A percentile compares a stretch with the other conserved stretches of the same genome.
Evolutionary conservation across 2,329 filamentous ascomycete genomes (phyloP).

Genomic region (Aureobasidium sp.): DNA sequence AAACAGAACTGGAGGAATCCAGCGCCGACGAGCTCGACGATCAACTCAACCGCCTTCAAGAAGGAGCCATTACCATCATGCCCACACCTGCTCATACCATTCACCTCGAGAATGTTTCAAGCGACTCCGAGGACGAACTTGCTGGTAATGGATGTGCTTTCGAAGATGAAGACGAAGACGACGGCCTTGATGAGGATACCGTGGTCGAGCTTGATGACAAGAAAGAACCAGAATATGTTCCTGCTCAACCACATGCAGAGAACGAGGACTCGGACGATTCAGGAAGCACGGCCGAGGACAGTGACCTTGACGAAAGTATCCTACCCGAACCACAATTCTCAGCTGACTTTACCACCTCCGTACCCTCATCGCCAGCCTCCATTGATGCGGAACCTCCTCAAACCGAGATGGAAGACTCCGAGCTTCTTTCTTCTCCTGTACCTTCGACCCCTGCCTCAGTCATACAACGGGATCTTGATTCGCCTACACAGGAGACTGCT

Average conservation of each 20-base stretch:
- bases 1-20: constrained; percentile 1
- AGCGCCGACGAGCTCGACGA: constrained; percentile 8
- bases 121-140: constrained; percentile 13
- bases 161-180: not conserved
- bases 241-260: constrained; percentile 3
- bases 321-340: constrained; percentile 12
- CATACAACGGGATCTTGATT: not conserved
- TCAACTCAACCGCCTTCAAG: not conserved
- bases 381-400: not conserved
- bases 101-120: not conserved
- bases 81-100: constrained; percentile 1
- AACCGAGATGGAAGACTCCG: not conserved
- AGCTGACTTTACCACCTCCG: constrained; percentile 1
- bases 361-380: constrained; percentile 9
- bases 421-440: constrained; percentile 9
- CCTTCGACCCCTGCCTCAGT: constrained; percentile 10
- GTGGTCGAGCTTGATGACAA: not conserved
- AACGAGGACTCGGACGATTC: constrained; percentile 15
- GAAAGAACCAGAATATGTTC: constrained; percentile 11
- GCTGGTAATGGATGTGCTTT: not conserved
- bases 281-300: not conserved
- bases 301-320: constrained; percentile 9
- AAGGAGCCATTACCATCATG: not conserved
- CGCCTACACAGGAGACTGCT: not conserved
- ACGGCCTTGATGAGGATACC: constrained; percentile 18